Base-by-base conservation (phyloP, 106 monocot species). In the Platanthera guangdongensis region DNA sequence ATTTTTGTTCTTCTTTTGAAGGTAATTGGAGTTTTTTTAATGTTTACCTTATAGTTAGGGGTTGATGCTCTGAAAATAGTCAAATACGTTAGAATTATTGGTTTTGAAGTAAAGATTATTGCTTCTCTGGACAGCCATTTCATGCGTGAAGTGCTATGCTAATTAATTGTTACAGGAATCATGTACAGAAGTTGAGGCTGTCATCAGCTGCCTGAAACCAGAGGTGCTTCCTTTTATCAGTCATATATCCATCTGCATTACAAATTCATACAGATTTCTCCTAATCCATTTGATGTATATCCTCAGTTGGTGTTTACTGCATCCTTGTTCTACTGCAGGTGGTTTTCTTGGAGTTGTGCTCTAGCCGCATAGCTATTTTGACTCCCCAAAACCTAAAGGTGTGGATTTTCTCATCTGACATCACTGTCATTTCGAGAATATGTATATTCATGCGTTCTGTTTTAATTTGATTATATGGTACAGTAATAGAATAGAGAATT, bases 301-400 rank as follows among this genome's bases (percentile, higher is more conserved):
- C 54, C 51, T 48, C 52, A 8, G 46, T 1, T 5, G 9, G 55
- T 76, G 67, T 52, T 28, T 79, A 30, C 3, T 4, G 15, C 64
- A 10, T 64, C 18, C 75, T 74, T 67, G 47, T 83, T 68, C 12
- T 22, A 78, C 30, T 83, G 57, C 47, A 97, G 97, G 93, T 84
- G 76, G 94, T 97, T 47, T 97, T 97, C 86, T 89, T 97, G 81
- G 97, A 97, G 80, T 79, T 97, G 74, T 97, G 97, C 65, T 47
- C 87, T 13, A 91, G 88, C 78, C 91, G 97, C 15, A 69, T 94
- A 73, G 78, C 91, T n/a, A 80, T 97, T 67, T 81, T 97, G 83
- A 86, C 84, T 18, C 89, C 93, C 12, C 89, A 89, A 85, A 83
- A 75, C 75, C 71, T 86, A 49, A 55, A 97, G 87, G 97, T 89